Evolutionary conservation across 805 yeast genomes (phyloP).

Genomic region (Clavispora asparagi): DNA sequence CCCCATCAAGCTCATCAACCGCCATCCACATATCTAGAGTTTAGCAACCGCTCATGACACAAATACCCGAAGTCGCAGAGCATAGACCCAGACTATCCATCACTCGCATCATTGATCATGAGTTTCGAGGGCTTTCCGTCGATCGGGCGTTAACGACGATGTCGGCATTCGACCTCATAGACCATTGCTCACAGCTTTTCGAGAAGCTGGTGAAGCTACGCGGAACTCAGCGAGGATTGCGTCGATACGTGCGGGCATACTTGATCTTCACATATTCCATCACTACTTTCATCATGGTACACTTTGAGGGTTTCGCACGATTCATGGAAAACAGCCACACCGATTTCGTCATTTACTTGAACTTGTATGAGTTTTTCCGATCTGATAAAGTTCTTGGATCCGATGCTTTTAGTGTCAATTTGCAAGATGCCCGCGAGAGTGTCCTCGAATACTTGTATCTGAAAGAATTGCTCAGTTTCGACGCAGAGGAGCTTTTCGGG

Average conservation of each 20-base stretch:
- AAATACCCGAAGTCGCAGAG: background rate
- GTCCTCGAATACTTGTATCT: slow-evolving; percentile 24
- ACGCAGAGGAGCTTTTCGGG: slow-evolving; percentile 29
- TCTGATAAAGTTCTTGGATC: slow-evolving; percentile 21
- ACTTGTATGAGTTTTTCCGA: slow-evolving; percentile 37
- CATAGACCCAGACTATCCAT: background rate
- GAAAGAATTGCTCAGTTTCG: slow-evolving; percentile 27
- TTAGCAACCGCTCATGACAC: background rate
- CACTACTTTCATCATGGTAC: slow-evolving; percentile 37
- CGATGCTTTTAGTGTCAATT: slow-evolving; percentile 16
- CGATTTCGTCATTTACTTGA: slow-evolving; percentile 39
- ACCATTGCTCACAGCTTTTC: slow-evolving; percentile 33
- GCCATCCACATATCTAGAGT: background rate
- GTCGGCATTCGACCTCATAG: slow-evolving; percentile 38
- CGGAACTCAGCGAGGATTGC: slow-evolving; percentile 16
- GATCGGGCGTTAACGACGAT: slow-evolving; percentile 23
- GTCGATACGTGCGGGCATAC: slow-evolving; percentile 31
- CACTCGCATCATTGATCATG: slow-evolving; percentile 23
- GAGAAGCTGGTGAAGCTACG: slow-evolving; percentile 21
- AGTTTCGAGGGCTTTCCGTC: slow-evolving; percentile 34
- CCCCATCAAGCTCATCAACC: background rate
- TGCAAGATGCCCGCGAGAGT: slow-evolving; percentile 18
- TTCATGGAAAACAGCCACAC: slow-evolving; percentile 32
- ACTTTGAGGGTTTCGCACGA: slow-evolving; percentile 37
- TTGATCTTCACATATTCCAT: slow-evolving; percentile 39